phyloP scores from a whole-genome alignment of 2,329 filamentous ascomycete species.

The Pseudogymnoascus sp. region DNA sequence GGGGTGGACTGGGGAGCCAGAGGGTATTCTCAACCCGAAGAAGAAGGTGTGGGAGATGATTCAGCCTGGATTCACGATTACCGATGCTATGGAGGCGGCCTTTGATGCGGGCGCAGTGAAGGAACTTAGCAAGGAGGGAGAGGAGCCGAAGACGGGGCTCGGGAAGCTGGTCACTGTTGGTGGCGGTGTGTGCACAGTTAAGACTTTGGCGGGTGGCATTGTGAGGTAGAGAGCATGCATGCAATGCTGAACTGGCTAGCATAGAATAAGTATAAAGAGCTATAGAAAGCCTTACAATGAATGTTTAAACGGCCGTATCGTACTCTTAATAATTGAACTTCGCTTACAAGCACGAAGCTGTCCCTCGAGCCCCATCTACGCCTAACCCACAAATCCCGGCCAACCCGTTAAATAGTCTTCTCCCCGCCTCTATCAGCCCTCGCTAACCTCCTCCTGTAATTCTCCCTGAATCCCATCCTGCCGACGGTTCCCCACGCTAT shows the following conservation, averaged over 20 bases:
- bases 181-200: slow-evolving; percentile 75
- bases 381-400: background rate
- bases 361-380: background rate
- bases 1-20: slow-evolving; percentile 87
- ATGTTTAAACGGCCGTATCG: background rate
- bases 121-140: slow-evolving; percentile 62
- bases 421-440: slow-evolving; percentile 31
- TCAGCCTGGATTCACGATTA: slow-evolving; percentile 93
- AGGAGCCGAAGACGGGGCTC: slow-evolving; percentile 35
- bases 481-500: slow-evolving; percentile 58
- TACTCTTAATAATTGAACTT: background rate
- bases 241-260: background rate
- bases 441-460: slow-evolving; percentile 46
- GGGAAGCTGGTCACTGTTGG: slow-evolving; percentile 60
- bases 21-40: slow-evolving; percentile 93
- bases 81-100: slow-evolving; percentile 66
- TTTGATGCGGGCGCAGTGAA: slow-evolving; percentile 76
- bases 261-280: background rate
- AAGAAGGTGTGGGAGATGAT: slow-evolving; percentile 99
- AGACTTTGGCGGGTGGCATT: slow-evolving; percentile 67
- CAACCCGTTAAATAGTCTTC: slow-evolving; percentile 25
- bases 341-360: background rate
- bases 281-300: slow-evolving; percentile 3
- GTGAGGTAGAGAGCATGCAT: slow-evolving; percentile 56
- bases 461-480: slow-evolving; percentile 56